These are phyloP conservation scores for Quaeritorhiza haematococci DNA, from an alignment of 371 early-diverging fungal species.

Conservation along the genomic window DNA sequence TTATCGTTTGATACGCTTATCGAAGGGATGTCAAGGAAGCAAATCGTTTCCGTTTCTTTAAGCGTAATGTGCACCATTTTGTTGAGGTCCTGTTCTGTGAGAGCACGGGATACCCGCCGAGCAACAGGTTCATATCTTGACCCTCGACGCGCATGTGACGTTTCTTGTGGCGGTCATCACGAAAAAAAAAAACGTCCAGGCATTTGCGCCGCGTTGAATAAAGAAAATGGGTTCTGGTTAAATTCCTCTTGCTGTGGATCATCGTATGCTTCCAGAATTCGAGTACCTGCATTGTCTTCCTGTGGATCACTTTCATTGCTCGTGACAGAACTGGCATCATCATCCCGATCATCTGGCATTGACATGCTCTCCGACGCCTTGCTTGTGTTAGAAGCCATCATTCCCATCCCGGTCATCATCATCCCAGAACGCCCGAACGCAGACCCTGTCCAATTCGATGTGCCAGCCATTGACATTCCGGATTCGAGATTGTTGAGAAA, in stretches of 20 bases:
- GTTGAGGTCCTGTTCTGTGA: conserved; percentile 26
- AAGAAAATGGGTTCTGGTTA: not conserved
- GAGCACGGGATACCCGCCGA: not conserved
- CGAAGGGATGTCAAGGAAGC: conserved; percentile 35
- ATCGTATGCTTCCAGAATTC: not conserved
- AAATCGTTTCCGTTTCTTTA: conserved; percentile 38
- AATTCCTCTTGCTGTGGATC: not conserved
- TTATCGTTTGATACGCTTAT: conserved; percentile 33
- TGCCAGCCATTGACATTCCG: conserved; percentile 28
- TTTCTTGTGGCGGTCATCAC: too few species aligned
- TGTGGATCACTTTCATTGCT: too few species aligned
- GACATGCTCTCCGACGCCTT: too few species aligned
- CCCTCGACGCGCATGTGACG: not conserved
- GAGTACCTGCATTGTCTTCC: not conserved
- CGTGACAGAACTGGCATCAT: too few species aligned
- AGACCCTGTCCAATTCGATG: conserved; percentile 32
- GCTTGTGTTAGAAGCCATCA: too few species aligned
- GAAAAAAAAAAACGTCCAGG: too few species aligned
- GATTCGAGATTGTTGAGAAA: conserved; percentile 41
- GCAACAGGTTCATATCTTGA: too few species aligned
- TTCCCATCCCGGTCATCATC: conserved; percentile 20
- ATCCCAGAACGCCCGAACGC: conserved; percentile 24
- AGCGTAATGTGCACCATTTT: conserved; percentile 29
- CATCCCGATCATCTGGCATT: conserved; percentile 17
- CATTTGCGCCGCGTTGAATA: not conserved